Percentiles rank a stretch among this genome's conserved stretches.
These are phyloP conservation scores for Acacia concinna DNA, from an alignment of 331 rosid genomes.

Conservation along the genomic window DNA sequence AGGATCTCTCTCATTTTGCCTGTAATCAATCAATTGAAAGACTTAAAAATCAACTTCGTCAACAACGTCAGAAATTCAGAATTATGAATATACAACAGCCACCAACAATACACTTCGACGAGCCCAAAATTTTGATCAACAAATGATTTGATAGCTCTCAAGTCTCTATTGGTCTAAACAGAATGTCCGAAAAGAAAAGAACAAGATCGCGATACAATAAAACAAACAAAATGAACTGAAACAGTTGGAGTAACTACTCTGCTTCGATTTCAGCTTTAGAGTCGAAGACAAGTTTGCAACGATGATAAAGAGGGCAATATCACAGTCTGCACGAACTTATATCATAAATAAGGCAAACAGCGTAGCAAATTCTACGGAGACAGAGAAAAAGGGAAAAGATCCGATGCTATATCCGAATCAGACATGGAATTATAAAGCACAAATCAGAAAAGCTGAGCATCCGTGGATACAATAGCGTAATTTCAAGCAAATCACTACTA, in stretches of 20 bases:
- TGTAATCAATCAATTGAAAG: constrained; percentile 24
- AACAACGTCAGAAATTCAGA: not conserved
- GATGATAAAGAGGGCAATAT: not conserved
- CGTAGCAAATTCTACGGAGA: not conserved
- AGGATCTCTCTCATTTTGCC: constrained; percentile 70
- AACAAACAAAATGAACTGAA: not conserved
- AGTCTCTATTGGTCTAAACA: not conserved
- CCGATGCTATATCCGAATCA: not conserved
- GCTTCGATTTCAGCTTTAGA: not conserved
- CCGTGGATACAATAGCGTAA: not conserved
- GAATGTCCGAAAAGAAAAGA: not conserved
- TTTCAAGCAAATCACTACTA: not conserved
- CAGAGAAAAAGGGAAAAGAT: not conserved
- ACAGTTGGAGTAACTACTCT: not conserved
- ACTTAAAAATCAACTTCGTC: constrained; percentile 16
- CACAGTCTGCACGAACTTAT: not conserved
- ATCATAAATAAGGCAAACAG: not conserved
- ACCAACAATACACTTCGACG: not conserved
- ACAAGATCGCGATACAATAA: not conserved
- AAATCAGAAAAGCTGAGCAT: not conserved
- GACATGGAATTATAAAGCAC: not conserved
- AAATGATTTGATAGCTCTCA: not conserved
- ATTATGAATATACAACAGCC: not conserved
- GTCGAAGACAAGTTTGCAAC: too few species aligned
- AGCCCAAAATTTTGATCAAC: not conserved